Evolutionary conservation across 208 protist genomes (phyloP).

Genomic region (Plasmodiophora brassicae): DNA sequence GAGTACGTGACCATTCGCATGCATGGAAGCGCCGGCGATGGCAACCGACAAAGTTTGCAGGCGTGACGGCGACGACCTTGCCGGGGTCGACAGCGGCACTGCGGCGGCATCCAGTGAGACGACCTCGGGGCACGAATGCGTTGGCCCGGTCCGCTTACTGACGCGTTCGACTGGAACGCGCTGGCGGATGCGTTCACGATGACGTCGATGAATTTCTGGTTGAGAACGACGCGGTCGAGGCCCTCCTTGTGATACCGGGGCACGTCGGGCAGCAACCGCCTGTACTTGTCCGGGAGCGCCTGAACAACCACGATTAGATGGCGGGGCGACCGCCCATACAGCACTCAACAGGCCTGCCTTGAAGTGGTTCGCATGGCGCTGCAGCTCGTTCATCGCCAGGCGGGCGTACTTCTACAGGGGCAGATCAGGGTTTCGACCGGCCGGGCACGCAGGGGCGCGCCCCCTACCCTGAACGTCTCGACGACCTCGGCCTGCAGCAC

Average conservation of each 20-base stretch:
- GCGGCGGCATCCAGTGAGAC: too few species aligned
- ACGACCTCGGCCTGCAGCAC: neutral
- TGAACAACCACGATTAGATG: neutral
- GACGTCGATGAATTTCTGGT: slow-evolving; percentile 4
- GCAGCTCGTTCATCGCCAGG: neutral
- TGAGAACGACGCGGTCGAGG: neutral
- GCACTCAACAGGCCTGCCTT: neutral
- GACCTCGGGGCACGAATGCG: too few species aligned
- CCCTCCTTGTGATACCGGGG: neutral
- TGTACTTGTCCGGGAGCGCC: neutral
- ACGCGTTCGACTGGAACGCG: neutral
- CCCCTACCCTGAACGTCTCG: neutral
- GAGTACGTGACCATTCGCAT: neutral
- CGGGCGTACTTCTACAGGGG: neutral
- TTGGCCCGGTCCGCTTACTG: too few species aligned
- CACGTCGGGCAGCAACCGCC: neutral
- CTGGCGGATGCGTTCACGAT: neutral
- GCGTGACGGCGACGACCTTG: too few species aligned
- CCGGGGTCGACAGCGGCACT: too few species aligned
- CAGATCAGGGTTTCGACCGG: neutral
- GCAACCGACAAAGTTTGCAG: too few species aligned
- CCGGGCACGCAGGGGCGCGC: neutral
- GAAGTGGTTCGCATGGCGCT: neutral
- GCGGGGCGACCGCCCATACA: neutral
- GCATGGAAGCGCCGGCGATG: neutral